Base-by-base conservation (phyloP, 2,329 filamentous ascomycete genomes). In the Diplodia scrobiculata region DNA sequence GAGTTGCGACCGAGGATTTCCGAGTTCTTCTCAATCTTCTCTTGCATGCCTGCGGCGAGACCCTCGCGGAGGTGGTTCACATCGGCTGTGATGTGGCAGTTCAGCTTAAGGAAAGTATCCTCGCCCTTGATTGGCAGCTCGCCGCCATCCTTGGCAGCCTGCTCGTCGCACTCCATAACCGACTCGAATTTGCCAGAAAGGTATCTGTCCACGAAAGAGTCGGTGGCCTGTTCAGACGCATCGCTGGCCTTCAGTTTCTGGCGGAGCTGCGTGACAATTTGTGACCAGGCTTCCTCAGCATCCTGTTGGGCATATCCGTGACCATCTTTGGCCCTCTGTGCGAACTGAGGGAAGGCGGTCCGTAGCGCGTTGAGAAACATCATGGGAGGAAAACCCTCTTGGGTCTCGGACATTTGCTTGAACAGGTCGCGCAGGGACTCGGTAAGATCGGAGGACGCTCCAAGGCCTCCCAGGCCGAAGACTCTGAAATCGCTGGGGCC, bases 241-340 rank as follows among this genome's bases (percentile, higher is more conserved):
- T 68, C 74, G 70, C 86, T 87, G 69, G 90, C 79, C 74, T 87
- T 89, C 60, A 98, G 80, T 75, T 91, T 94, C 73, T 90, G 86
- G 68, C 90, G 87, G 45, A 99, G 81, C 73, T 94, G 91, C 52
- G 90, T 87, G 5, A 99, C 81, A 68, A 99, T 96, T 76, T 98
- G 94, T 21, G 94, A 95, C 92, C 94, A 99, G 54, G 94, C 95
- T 78, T 99, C 95, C 78, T 99, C 95, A 0, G 95, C 95, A 80
- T 99, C 95, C 79, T 99, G 95, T 79, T 99, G 95, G n/a, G 95
- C 93, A 74, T 89, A 98, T 6, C 91, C 92, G 67, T 89, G 84
- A 25, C 91, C 91, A 36, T 89, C 89, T 76, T 91, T 93, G 65
- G 92, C 87, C 73, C 87, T 89, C 79, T 99, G 92, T 11, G 92